Evolutionary conservation across 129 eudicot species (phyloP), one percentile per base, ranked within the genome.

Genomic region (Tagetes patula): DNA sequence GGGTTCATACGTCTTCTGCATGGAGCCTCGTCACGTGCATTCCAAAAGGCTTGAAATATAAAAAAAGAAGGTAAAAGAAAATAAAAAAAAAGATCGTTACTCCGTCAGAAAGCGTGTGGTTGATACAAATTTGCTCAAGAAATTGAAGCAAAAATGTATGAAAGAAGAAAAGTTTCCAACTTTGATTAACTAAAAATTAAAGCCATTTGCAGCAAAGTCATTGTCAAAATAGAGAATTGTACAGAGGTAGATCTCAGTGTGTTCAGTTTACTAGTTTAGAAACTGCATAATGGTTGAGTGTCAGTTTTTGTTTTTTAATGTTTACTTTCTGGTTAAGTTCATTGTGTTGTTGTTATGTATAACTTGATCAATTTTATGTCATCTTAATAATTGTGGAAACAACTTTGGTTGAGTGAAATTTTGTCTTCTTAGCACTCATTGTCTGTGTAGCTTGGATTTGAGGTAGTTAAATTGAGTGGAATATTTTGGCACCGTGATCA

Each of bases 1-100:
- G 98, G 98, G 36, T 93, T 93, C 75, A 87, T 93, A 10, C 81
- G 98, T 37, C 96, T 93, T 79, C 89, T 93, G 7, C 98, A 94
- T 37, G 98, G 97, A 40, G 77, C 92, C 55, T 85, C 97, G 32
- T 87, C 99, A 10, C 94, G 99, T 6, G 80, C 97, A 67, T 87
- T 91, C 71, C 97, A 91, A 38, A 95, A 95, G 77, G 88, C 88
- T 36, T 88, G 72, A 85, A 67, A 36, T 0, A 55, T 11, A 31
- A 2, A 30, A 58, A 58, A 30, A 30, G 8, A 32, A 58, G 46
- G 7, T 7, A 43, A 48, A 48, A 48, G 13, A 45, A 50, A 34
- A 53, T n/a, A 5, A 53, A 53, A 53, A 4, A 27, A 30, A 58
- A 58, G 3, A 8, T 56, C 2, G 8, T 2, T 1, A 31, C 10